Base-by-base conservation (phyloP, 1,284 basidiomycete species). In the Hypsizygus ulmarius region DNA sequence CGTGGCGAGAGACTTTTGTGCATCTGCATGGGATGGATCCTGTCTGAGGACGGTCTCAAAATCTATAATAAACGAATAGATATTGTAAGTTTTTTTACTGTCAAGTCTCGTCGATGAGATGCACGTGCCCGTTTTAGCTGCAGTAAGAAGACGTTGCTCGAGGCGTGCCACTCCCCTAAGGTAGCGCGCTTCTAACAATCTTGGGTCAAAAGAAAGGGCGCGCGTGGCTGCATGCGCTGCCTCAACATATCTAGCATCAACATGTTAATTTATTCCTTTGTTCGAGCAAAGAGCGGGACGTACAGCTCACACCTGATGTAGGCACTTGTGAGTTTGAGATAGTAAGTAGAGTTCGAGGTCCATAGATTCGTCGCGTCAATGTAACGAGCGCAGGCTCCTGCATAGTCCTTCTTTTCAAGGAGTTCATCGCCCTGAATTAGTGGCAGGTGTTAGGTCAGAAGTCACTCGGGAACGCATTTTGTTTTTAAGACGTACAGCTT, bases 101-200 rank as follows among this genome's bases (percentile, higher is more conserved):
- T n/a, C 29, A 32, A 48, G 15, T 21, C 18, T 11, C 21, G 21
- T 25, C 7, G 8, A 1, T 15, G n/a, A 21, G 33, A 5, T 14
- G 27, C 25, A 39, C 59, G 45, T 28, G 71, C 74, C 75, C 11
- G 60, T 59, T 47, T 67, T 62, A 0, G 76, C 75, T 0, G 64
- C 67, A 5, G 50, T 56, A 16, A 71, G 55, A 5, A 68, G 50
- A 1, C 64, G 54, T 42, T 66, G 61, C 28, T 66, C 70, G 39
- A 72, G 68, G 10, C 73, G 59, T 2, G 75, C 72, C 0, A 72
- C 50, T 7, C 70, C 75, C 30, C 77, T 62, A 9, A 70, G 59
- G 49, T 70, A 75, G 5, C 75, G 64, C 4, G 74, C 74, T 50
- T 73, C 72, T 11, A 69, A 45, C 25, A 66, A 65, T 52, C 64